A percentile compares a stretch with the other conserved stretches of the same genome.
Evolutionary conservation across 306 rosid genomes (phyloP).

Genomic region (Fragaria vesca): DNA sequence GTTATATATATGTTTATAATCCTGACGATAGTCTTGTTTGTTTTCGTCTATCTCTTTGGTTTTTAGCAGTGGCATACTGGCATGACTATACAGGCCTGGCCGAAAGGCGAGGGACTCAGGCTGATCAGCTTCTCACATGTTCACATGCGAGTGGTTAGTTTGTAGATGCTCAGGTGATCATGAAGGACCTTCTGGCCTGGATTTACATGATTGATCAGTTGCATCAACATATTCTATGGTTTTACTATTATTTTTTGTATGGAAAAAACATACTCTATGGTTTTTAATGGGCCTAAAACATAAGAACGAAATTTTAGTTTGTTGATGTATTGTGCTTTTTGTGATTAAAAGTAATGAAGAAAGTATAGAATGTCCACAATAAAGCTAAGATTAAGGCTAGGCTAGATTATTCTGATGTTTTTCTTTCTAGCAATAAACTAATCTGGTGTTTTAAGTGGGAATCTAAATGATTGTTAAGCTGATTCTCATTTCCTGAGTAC

Average conservation of each 20-base stretch:
- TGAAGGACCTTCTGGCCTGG: slow-evolving; percentile 14
- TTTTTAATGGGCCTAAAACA: background rate
- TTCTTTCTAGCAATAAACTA: background rate
- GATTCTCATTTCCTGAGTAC: background rate
- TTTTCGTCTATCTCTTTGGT: background rate
- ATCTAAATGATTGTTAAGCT: background rate
- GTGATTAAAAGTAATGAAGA: background rate
- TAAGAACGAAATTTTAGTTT: background rate
- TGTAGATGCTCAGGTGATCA: background rate
- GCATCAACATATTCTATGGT: background rate
- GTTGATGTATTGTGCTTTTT: background rate
- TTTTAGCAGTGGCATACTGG: background rate
- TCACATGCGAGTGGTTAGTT: slow-evolving; percentile 13
- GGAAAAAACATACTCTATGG: background rate
- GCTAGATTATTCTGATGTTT: background rate
- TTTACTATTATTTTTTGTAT: no score
- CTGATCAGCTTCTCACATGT: slow-evolving; percentile 14
- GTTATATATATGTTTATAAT: background rate
- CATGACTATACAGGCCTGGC: background rate
- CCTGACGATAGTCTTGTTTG: background rate
- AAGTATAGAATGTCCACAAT: background rate
- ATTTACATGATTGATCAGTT: slow-evolving; percentile 15
- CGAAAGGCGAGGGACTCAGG: slow-evolving; percentile 4
- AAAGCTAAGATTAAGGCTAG: background rate
- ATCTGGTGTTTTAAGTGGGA: slow-evolving; percentile 5